A percentile compares a stretch with the other conserved stretches of the same genome.
Evolutionary conservation across 768 basidiomycete genomes (phyloP).

Genomic region (Lactifluus hygrophoroides): DNA sequence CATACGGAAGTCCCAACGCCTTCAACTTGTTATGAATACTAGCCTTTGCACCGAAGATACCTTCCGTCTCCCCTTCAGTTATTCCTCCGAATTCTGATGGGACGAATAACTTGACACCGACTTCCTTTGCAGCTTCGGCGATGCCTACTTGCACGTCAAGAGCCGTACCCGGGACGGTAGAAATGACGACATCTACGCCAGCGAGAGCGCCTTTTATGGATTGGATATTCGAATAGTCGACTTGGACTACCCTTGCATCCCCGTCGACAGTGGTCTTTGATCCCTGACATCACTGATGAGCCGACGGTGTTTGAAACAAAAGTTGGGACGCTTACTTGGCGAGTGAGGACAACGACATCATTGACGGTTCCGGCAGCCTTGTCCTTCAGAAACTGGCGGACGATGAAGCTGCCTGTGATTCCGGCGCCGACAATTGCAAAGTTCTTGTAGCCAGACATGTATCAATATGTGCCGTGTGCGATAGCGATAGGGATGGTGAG

Average conservation of each 20-base stretch:
- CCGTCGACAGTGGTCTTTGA: too few relatives aligned
- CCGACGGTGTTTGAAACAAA: background rate
- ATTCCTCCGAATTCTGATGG: slow-evolving; percentile 26
- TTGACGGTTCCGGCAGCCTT: slow-evolving; percentile 6
- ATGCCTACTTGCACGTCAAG: too few relatives aligned
- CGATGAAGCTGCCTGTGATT: too few relatives aligned
- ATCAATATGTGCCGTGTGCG: background rate
- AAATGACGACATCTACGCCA: too few relatives aligned
- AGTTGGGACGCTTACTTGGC: too few relatives aligned
- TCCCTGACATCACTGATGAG: background rate
- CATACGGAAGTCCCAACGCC: too few relatives aligned
- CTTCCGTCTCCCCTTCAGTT: too few relatives aligned
- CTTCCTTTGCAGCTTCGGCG: too few relatives aligned
- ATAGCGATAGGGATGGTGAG: background rate
- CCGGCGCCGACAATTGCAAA: too few relatives aligned
- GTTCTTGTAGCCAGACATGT: slow-evolving; percentile 12
- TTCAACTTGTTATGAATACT: background rate
- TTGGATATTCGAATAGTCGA: slow-evolving; percentile 11
- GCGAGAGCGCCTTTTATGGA: too few relatives aligned
- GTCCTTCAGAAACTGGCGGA: slow-evolving; percentile 13
- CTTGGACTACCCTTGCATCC: slow-evolving; percentile 3
- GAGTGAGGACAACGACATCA: too few relatives aligned
- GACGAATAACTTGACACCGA: too few relatives aligned
- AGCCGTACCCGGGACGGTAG: background rate
- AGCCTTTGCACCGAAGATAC: slow-evolving; percentile 1